phyloP scores from a whole-genome alignment of 768 basidiomycete species.

The Pisolithus tinctorius region DNA sequence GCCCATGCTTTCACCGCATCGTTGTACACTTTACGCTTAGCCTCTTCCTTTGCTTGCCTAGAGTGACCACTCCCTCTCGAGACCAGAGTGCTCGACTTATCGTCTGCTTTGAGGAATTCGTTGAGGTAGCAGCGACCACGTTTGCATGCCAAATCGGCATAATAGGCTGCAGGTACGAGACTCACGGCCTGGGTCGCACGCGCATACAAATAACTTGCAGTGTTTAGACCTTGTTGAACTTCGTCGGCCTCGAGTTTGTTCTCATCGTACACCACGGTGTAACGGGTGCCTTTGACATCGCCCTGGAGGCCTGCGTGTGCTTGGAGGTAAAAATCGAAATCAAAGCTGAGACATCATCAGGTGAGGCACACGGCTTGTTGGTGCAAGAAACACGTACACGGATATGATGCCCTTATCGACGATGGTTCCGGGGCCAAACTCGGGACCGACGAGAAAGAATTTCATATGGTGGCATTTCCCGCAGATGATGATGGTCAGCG shows the following conservation, averaged over 20 bases:
- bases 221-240: conserved; percentile 67
- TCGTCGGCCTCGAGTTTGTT: conserved; percentile 60
- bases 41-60: conserved; percentile 24
- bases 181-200: conserved; percentile 82
- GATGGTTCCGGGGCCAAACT: conserved; percentile 64
- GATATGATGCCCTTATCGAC: conserved; percentile 74
- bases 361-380: conserved; percentile 4
- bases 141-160: conserved; percentile 79
- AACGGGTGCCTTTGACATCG: conserved; percentile 66
- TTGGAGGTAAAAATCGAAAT: conserved; percentile 65
- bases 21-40: conserved; percentile 13
- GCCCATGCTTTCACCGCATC: conserved; percentile 38
- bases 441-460: conserved; percentile 48
- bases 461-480: conserved; percentile 62
- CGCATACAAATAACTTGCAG: conserved; percentile 67
- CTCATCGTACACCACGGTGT: conserved; percentile 77
- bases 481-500: conserved; percentile 69
- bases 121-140: conserved; percentile 72
- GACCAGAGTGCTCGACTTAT: conserved; percentile 36
- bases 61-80: conserved; percentile 29
- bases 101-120: conserved; percentile 53
- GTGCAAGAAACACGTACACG: conserved; percentile 35
- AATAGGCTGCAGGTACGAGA: conserved; percentile 73
- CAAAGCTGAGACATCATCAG: conserved; percentile 35
- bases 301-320: conserved; percentile 73